phyloP scores from a whole-genome alignment of 176 grass and related monocot genomes.

The Pontederia crassipes region DNA sequence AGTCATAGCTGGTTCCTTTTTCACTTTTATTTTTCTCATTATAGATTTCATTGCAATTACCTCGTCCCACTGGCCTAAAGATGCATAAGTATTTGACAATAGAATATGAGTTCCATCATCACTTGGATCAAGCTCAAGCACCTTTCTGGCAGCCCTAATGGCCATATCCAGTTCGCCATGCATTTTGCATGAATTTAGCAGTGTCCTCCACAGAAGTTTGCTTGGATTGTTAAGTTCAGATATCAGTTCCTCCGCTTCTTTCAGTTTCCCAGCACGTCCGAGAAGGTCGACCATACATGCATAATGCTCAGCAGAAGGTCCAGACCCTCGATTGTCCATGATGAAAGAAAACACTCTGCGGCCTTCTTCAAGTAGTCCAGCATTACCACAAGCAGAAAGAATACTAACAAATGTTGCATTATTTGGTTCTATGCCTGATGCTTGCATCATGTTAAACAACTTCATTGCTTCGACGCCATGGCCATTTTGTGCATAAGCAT shows the following conservation, averaged over 20 bases:
- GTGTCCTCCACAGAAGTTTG: conserved; percentile 22
- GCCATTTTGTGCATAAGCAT: conserved; percentile 24
- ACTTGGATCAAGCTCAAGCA: conserved; percentile 15
- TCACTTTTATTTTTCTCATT: conserved; percentile 16
- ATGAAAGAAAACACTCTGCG: conserved; percentile 11
- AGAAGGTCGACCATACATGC: conserved; percentile 23
- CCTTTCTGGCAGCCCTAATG: conserved; percentile 8
- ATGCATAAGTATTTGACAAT: conserved; percentile 22
- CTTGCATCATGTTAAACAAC: conserved; percentile 10
- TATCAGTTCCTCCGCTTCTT: conserved; percentile 15
- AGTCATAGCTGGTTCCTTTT: conserved; percentile 22
- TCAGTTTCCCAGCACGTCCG: conserved; percentile 8
- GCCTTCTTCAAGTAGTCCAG: conserved; percentile 19
- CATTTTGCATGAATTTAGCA: conserved; percentile 21
- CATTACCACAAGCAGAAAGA: conserved; percentile 21
- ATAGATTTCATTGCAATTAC: conserved; percentile 12
- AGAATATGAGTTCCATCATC: conserved; percentile 25
- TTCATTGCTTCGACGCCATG: conserved; percentile 9
- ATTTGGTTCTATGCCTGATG: conserved; percentile 15
- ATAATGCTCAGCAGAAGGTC: conserved; percentile 24
- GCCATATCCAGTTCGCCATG: conserved; percentile 19
- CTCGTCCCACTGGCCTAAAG: conserved; percentile 21
- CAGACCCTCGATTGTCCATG: neutral
- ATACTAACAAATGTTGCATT: conserved; percentile 5
- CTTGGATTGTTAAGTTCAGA: neutral